Conservation (phyloP, 768 basidiomycete species). For the Lactarius pseudohatsudake region DNA sequence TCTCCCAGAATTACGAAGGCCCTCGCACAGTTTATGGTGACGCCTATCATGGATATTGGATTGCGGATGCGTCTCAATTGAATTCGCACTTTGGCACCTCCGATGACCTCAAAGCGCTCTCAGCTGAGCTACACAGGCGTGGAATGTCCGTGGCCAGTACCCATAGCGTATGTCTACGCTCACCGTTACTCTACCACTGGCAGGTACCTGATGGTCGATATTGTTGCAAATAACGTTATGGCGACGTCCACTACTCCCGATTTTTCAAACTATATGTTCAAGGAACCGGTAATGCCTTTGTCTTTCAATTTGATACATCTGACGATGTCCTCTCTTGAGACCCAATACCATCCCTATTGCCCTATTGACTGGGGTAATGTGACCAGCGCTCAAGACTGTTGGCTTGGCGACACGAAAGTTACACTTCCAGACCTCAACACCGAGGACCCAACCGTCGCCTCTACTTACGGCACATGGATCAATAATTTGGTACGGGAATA, state of each 20-base stretch:
- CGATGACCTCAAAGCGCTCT: slow-evolving; percentile 68
- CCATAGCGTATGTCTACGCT: not conserved
- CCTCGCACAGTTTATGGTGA: slow-evolving; percentile 72
- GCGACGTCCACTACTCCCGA: slow-evolving; percentile 60
- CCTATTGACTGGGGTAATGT: slow-evolving; percentile 66
- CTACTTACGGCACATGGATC: slow-evolving; percentile 70
- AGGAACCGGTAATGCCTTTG: slow-evolving; percentile 47
- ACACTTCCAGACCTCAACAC: slow-evolving; percentile 81
- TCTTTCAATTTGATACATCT: slow-evolving; percentile 18
- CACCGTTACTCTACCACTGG: slow-evolving; percentile 2
- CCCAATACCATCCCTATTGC: slow-evolving; percentile 79
- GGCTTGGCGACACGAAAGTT: slow-evolving; percentile 77
- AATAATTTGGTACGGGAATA: slow-evolving; percentile 64
- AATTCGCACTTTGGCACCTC: slow-evolving; percentile 72
- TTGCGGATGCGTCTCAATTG: slow-evolving; percentile 62
- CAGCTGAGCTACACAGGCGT: slow-evolving; percentile 62
- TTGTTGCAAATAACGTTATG: slow-evolving; percentile 88
- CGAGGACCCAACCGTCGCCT: slow-evolving; percentile 58
- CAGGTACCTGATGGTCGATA: slow-evolving; percentile 84
- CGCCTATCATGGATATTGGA: slow-evolving; percentile 87
- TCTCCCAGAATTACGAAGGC: slow-evolving; percentile 75
- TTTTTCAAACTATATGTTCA: slow-evolving; percentile 67
- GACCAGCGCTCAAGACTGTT: slow-evolving; percentile 73
- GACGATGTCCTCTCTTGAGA: slow-evolving; percentile 37
- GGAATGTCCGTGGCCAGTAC: slow-evolving; percentile 53